These are phyloP conservation scores for Dactylellina haptotyla DNA, from an alignment of 2,329 filamentous ascomycete genomes.

Conservation along the genomic window DNA sequence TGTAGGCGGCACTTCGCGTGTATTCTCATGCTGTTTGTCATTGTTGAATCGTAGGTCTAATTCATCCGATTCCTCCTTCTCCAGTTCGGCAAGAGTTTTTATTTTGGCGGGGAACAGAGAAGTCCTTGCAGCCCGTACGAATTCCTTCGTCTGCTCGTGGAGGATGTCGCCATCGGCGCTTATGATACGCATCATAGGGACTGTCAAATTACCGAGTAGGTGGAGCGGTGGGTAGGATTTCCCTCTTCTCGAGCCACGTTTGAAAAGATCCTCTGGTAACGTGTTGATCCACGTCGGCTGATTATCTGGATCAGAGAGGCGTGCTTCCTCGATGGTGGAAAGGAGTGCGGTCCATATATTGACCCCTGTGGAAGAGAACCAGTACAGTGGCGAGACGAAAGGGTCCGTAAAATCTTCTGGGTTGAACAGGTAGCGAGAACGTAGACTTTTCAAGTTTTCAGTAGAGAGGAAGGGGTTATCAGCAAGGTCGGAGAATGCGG, in stretches of 20 bases:
- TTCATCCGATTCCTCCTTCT: slow-evolving; percentile 22
- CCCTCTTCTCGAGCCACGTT: slow-evolving; percentile 14
- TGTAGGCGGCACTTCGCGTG: not conserved
- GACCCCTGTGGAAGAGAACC: slow-evolving; percentile 34
- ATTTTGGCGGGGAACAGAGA: slow-evolving; percentile 26
- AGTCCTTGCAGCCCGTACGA: slow-evolving; percentile 22
- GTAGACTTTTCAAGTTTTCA: slow-evolving; percentile 14
- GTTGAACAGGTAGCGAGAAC: slow-evolving; percentile 24
- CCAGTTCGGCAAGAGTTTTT: slow-evolving; percentile 6
- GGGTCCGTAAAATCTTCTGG: slow-evolving; percentile 48
- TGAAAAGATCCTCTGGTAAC: slow-evolving; percentile 15
- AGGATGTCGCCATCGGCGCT: slow-evolving; percentile 44
- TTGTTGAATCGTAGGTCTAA: slow-evolving; percentile 14
- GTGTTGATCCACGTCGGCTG: slow-evolving; percentile 24
- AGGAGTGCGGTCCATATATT: slow-evolving; percentile 49
- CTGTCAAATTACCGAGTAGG: slow-evolving; percentile 19
- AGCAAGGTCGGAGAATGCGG: slow-evolving; percentile 5
- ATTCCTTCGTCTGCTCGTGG: slow-evolving; percentile 21
- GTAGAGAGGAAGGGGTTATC: slow-evolving; percentile 51
- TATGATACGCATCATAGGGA: slow-evolving; percentile 36
- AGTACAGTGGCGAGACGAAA: slow-evolving; percentile 47
- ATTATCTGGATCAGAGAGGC: slow-evolving; percentile 27
- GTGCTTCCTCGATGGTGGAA: slow-evolving; percentile 12
- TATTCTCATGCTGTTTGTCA: not conserved
- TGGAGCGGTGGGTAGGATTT: slow-evolving; percentile 36